Evolutionary conservation across 164 flowering plant species (phyloP).

Genomic region (Malania oleifera): DNA sequence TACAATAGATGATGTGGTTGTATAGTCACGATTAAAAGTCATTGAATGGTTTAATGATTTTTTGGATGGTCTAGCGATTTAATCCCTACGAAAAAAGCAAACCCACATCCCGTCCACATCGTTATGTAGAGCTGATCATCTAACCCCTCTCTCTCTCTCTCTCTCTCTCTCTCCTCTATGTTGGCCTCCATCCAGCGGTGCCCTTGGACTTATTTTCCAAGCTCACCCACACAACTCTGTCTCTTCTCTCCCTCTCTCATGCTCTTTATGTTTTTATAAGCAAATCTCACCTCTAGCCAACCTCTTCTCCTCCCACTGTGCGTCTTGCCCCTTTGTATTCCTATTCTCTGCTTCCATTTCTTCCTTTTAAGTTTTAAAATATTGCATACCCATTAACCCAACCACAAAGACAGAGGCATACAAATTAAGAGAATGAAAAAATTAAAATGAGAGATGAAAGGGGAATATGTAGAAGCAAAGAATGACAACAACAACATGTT

Average conservation of each 20-base stretch:
- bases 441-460: slow-evolving; percentile 37
- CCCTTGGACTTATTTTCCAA: slow-evolving; percentile 40
- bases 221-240: slow-evolving; percentile 32
- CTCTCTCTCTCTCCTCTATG: background rate
- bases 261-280: slow-evolving; percentile 5
- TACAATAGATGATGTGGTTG: too few species aligned
- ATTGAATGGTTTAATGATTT: too few species aligned
- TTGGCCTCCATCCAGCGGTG: slow-evolving; percentile 32
- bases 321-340: background rate
- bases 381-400: background rate
- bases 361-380: background rate
- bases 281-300: background rate
- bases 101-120: too few species aligned
- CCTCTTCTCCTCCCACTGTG: background rate
- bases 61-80: too few species aligned
- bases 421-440: background rate
- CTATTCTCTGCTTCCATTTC: background rate
- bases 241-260: slow-evolving; percentile 6
- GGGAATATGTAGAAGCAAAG: slow-evolving; percentile 35
- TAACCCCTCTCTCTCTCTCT: background rate
- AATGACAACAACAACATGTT: slow-evolving; percentile 29
- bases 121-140: too few species aligned
- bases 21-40: too few species aligned
- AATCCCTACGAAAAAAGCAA: too few species aligned
- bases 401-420: background rate